These are phyloP conservation scores for Psidium friedrichsthalianum DNA, from an alignment of 345 rosid species.

Conservation along the genomic window DNA sequence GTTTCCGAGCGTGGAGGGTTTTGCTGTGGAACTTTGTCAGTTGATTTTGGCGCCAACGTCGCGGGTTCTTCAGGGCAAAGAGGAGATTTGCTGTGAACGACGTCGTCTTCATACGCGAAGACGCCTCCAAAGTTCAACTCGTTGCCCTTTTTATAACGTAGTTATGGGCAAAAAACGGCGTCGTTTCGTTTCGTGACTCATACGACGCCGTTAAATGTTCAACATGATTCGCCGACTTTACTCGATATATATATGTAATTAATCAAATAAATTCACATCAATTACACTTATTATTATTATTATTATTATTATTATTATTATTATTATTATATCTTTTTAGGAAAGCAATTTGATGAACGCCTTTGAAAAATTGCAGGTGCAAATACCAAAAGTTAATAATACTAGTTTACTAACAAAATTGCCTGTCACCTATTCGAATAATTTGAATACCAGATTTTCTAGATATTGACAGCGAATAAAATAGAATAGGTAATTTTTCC, in stretches of 20 bases:
- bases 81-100: neutral
- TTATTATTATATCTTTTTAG: too few species aligned
- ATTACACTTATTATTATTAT: too few species aligned
- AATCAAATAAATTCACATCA: neutral
- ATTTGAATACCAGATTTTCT: too few species aligned
- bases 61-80: neutral
- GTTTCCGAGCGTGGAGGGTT: constrained; percentile 15
- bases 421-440: neutral
- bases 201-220: neutral
- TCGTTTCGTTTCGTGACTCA: neutral
- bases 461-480: too few species aligned
- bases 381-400: neutral
- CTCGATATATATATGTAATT: neutral
- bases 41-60: constrained; percentile 21
- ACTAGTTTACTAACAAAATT: neutral
- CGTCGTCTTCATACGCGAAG: neutral
- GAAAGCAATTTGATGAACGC: too few species aligned
- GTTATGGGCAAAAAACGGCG: neutral
- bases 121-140: neutral
- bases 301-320: too few species aligned
- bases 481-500: too few species aligned
- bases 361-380: too few species aligned
- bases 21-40: constrained; percentile 5
- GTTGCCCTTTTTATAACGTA: neutral
- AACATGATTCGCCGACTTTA: neutral